These are phyloP conservation scores for Mrakia hoshinonis DNA, from an alignment of 768 basidiomycete species.

Conservation along the genomic window DNA sequence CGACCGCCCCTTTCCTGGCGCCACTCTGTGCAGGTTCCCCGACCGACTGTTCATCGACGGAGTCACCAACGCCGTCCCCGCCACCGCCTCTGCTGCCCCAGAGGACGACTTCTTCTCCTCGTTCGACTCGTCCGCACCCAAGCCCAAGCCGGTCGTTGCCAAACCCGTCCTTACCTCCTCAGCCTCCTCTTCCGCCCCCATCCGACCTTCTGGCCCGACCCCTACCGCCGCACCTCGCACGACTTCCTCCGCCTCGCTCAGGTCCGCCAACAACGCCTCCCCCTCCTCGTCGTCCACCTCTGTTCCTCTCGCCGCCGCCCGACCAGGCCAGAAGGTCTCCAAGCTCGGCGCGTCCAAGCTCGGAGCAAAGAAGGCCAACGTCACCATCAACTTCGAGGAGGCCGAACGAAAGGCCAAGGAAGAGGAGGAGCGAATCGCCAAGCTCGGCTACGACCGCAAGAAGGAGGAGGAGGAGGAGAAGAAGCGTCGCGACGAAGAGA, in stretches of 20 bases:
- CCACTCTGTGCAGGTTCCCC: conserved; percentile 53
- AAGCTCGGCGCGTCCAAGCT: conserved; percentile 56
- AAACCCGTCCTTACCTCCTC: conserved; percentile 45
- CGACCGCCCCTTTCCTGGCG: neutral
- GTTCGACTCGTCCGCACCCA: conserved; percentile 63
- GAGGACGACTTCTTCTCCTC: conserved; percentile 96
- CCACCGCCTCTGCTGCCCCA: conserved; percentile 42
- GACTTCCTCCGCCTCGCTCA: conserved; percentile 57
- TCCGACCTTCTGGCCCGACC: conserved; percentile 44
- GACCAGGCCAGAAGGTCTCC: conserved; percentile 46
- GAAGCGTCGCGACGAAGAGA: conserved; percentile 49
- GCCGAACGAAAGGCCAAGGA: conserved; percentile 82
- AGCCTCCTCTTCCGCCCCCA: conserved; percentile 46
- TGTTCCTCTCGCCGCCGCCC: conserved; percentile 32
- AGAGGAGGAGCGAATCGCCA: conserved; percentile 84
- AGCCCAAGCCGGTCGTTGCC: conserved; percentile 32
- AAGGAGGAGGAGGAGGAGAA: conserved; percentile 76
- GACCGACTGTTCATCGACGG: conserved; percentile 72
- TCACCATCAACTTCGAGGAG: conserved; percentile 81
- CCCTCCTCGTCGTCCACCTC: conserved; percentile 36
- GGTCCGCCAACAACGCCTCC: conserved; percentile 30
- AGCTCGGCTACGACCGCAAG: conserved; percentile 81
- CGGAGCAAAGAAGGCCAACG: conserved; percentile 70
- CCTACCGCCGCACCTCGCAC: conserved; percentile 48
- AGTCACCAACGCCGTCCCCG: conserved; percentile 45